phyloP scores from a whole-genome alignment of 2,329 filamentous ascomycete genomes.

The Colletotrichum scovillei region DNA sequence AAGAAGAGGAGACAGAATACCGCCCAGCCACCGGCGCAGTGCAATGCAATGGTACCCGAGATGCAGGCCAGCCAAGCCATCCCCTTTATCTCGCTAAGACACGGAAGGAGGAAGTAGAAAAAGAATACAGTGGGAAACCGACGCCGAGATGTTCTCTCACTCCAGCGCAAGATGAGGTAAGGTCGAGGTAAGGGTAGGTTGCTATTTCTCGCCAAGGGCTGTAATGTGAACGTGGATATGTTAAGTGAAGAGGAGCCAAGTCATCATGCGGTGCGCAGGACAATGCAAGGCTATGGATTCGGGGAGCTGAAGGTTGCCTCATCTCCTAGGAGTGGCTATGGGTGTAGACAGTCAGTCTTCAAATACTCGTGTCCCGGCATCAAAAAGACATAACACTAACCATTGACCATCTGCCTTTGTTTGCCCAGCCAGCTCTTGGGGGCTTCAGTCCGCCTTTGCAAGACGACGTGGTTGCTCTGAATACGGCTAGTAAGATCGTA shows the following conservation, averaged over 20 bases:
- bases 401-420: constrained; percentile 79
- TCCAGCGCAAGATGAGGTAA: not conserved
- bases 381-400: constrained; percentile 45
- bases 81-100: not conserved
- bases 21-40: constrained; percentile 15
- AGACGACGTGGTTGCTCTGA: constrained; percentile 84
- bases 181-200: not conserved
- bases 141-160: constrained; percentile 7
- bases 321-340: constrained; percentile 39
- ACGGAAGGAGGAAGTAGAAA: not conserved
- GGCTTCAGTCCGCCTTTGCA: constrained; percentile 79
- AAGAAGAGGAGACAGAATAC: not conserved
- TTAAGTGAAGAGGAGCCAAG: not conserved
- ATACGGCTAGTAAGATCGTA: constrained; percentile 83
- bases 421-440: constrained; percentile 88
- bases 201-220: not conserved
- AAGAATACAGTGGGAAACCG: not conserved
- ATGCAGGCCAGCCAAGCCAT: constrained; percentile 30
- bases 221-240: not conserved
- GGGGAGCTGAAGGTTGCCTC: constrained; percentile 3
- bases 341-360: not conserved
- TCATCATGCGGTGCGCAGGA: not conserved
- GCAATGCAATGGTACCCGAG: constrained; percentile 28
- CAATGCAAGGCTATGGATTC: not conserved
- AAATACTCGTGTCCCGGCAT: not conserved